Base-by-base conservation (phyloP, 164 flowering plant genomes). In the Berberis vulgaris region DNA sequence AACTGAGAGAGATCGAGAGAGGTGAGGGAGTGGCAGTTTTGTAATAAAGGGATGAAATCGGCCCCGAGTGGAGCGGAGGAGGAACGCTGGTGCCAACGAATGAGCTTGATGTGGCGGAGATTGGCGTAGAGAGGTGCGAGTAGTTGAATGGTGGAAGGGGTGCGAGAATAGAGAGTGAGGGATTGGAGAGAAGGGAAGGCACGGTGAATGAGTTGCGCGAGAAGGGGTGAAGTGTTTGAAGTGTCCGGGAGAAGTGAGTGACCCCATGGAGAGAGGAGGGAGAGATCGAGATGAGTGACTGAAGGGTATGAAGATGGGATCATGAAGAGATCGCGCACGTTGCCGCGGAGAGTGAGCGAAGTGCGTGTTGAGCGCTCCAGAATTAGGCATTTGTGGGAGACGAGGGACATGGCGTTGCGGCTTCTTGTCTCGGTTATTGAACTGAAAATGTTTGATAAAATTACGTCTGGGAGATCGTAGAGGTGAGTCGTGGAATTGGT, bases 231-330 rank as follows among this genome's bases (percentile, higher is more conserved):
- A 54, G 76, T 67, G 44, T 75, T 49, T 41, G 85, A 49, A 63
- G 80, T 65, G 74, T 68, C 66, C 60, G 73, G 73, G 58, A 79
- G 70, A 59, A 79, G 76, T 9, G 85, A 59, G 67, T 81, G 80
- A 41, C 96, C 97, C 89, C 91, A 87, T 0, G 97, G 96, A 10
- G 99, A 88, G 66, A 91, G 77, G 13, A 84, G 72, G 0, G 99
- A 91, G 76, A 91, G 82, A 74, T 91, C 91, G 40, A 94, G 85
- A 66, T 79, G 58, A 45, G 86, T 76, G 10, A 86, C 79, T 54
- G 77, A 26, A 39, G 67, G 43, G 82, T 91, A 94, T 67, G 82
- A 82, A 56, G 64, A 59, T 0, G 97, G 97, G 64, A 91, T 62
- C 66, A 74, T 41, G 76, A 54, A 73, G 46, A 81, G 26, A 26